Base-by-base conservation (phyloP, 2,329 filamentous ascomycete genomes). In the Penicillium palitans region DNA sequence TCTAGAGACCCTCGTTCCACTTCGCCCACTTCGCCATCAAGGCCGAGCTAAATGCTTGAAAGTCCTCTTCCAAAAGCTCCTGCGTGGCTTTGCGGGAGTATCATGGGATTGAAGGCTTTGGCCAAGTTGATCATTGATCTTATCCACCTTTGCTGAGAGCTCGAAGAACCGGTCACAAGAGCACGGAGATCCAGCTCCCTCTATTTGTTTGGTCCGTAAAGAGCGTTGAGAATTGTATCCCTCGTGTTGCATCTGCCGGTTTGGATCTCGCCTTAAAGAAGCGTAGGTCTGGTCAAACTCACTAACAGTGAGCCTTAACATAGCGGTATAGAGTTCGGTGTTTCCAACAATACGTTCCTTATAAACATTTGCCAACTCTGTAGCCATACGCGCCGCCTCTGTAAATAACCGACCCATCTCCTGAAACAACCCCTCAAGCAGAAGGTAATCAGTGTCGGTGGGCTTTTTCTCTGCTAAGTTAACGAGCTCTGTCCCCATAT, bases 51-150 rank as follows among this genome's bases (percentile, higher is more conserved):
- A 57, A 47, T 13, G 25, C 15, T 21, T 53, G 24, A 41, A 42
- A 42, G 35, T 41, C 39, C 31, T 55, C 44, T 49, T 55, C 55
- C 44, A 55, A 40, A 46, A 33, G 6, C 29, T 40, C 45, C 8
- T 44, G 6, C 5, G 13, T 15, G 51, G 15, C 29, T 58, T 49
- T 33, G 51, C 7, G 10, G 39, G 15, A 35, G 45, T 6, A 40
- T 31, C 25, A 47, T 49, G 39, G 37, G 37, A 45, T 41, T 29
- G 15, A 48, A 21, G 45, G 21, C 45, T 48, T 48, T 48, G 45
- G 27, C 5, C 39, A 24, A 42, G 12, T 52, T 52, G 27, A 31
- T 52, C 39, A 52, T 45, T 33, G 25, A 44, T 19, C 25, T 33
- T 25, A 42, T 52, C 25, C 27, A 15, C 12, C 35, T 42, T 45